Evolutionary conservation across 371 early-diverging fungal genomes (phyloP).

Genomic region (Rhizopus sp.): DNA sequence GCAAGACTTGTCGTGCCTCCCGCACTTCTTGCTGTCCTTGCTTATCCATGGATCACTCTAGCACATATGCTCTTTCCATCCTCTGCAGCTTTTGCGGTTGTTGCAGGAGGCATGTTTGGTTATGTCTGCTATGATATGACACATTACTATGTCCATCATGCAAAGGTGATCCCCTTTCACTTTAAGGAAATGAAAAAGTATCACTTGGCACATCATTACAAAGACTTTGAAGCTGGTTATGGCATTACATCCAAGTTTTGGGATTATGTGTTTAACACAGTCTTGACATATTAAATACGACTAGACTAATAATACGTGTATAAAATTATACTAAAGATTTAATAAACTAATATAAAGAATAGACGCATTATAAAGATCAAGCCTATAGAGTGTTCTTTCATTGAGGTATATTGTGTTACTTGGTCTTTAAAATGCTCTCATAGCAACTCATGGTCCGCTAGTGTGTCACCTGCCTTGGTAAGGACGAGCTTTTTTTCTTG

Average conservation of each 20-base stretch:
- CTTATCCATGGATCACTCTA: constrained; percentile 53
- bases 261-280: constrained; percentile 81
- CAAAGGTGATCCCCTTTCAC: constrained; percentile 63
- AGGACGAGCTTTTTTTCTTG: too few species aligned
- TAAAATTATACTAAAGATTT: too few species aligned
- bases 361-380: too few species aligned
- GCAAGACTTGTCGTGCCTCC: constrained; percentile 93
- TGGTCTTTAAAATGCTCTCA: too few species aligned
- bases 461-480: too few species aligned
- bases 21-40: constrained; percentile 68
- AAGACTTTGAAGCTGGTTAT: constrained; percentile 79
- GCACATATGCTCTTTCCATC: constrained; percentile 58
- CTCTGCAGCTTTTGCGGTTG: constrained; percentile 55
- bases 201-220: constrained; percentile 93
- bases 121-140: constrained; percentile 89
- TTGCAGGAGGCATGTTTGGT: constrained; percentile 75
- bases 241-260: constrained; percentile 91
- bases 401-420: too few species aligned
- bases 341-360: too few species aligned
- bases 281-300: constrained; percentile 29
- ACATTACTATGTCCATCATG: constrained; percentile 94
- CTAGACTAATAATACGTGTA: too few species aligned
- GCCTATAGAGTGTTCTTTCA: too few species aligned
- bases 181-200: constrained; percentile 87
- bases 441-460: too few species aligned